These are phyloP conservation scores for Cercospora janseana DNA, from an alignment of 2,329 filamentous ascomycete species.

Conservation along the genomic window DNA sequence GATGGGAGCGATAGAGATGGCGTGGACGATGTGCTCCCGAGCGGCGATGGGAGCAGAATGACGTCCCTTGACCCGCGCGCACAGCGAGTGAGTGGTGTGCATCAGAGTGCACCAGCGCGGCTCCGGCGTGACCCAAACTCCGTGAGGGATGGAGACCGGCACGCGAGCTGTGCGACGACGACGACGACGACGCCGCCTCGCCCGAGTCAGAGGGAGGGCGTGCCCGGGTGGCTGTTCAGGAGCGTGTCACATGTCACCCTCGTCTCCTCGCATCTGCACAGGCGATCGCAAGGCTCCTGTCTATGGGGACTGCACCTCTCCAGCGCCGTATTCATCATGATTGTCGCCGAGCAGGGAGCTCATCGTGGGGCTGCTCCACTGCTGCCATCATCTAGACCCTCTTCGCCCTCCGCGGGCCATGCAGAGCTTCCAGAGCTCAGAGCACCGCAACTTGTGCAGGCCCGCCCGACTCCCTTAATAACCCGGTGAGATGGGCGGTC, in stretches of 20 bases:
- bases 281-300: too few relatives aligned
- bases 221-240: background rate
- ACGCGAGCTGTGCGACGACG: background rate
- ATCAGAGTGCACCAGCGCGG: slow-evolving; percentile 4
- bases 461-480: too few relatives aligned
- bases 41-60: background rate
- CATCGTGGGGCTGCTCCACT: background rate
- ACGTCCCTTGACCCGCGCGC: background rate
- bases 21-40: slow-evolving; percentile 1
- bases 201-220: background rate
- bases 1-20: too few relatives aligned
- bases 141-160: background rate
- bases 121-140: slow-evolving; percentile 1
- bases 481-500: too few relatives aligned
- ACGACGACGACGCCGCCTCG: too few relatives aligned
- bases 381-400: slow-evolving; percentile 1
- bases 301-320: too few relatives aligned
- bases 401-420: too few relatives aligned
- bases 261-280: too few relatives aligned
- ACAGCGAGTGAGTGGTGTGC: background rate
- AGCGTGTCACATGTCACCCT: too few relatives aligned
- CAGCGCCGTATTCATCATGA: too few relatives aligned
- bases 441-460: too few relatives aligned
- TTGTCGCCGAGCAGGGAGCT: background rate
- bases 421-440: too few relatives aligned